These are phyloP conservation scores for Podospora appendiculata DNA, from an alignment of 495 filamentous ascomycete species.

Conservation along the genomic window DNA sequence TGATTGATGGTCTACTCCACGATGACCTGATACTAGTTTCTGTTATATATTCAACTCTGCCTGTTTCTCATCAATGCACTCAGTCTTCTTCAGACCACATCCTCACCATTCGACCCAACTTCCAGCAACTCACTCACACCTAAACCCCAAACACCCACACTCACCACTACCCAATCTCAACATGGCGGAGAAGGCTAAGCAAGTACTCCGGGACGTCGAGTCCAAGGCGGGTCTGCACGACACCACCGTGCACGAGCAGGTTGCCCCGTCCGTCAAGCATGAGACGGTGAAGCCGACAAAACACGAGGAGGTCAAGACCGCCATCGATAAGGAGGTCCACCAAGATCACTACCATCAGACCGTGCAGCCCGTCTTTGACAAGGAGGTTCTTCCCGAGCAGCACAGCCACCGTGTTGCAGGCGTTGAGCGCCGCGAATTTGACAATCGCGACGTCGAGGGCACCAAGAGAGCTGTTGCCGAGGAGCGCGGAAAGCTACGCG, in stretches of 20 bases:
- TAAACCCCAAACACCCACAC: no score
- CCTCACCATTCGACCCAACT: no score
- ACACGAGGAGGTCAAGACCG: slow-evolving; percentile 48
- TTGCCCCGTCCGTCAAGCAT: slow-evolving; percentile 51
- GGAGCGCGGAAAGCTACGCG: slow-evolving; percentile 44
- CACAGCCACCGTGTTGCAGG: slow-evolving; percentile 39
- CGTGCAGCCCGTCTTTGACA: slow-evolving; percentile 44
- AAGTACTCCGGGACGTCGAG: slow-evolving; percentile 45
- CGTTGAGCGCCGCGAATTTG: slow-evolving; percentile 47
- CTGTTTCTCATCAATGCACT: no score
- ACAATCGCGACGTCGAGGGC: slow-evolving; percentile 43
- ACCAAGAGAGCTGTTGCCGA: slow-evolving; percentile 35
- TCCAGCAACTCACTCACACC: no score
- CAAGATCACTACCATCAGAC: slow-evolving; percentile 52
- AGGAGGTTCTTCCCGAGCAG: slow-evolving; percentile 39
- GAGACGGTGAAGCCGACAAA: slow-evolving; percentile 44
- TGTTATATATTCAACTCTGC: no score
- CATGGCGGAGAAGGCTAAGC: slow-evolving; percentile 29
- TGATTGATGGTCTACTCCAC: no score
- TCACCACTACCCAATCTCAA: no score
- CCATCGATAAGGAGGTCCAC: slow-evolving; percentile 55
- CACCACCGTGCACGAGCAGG: slow-evolving; percentile 54
- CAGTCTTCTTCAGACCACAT: no score
- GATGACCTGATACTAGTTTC: no score
- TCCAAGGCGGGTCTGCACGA: slow-evolving; percentile 50